Base-by-base conservation (phyloP, 371 early-diverging fungal species). In the Syncephalastrum contaminatum region DNA sequence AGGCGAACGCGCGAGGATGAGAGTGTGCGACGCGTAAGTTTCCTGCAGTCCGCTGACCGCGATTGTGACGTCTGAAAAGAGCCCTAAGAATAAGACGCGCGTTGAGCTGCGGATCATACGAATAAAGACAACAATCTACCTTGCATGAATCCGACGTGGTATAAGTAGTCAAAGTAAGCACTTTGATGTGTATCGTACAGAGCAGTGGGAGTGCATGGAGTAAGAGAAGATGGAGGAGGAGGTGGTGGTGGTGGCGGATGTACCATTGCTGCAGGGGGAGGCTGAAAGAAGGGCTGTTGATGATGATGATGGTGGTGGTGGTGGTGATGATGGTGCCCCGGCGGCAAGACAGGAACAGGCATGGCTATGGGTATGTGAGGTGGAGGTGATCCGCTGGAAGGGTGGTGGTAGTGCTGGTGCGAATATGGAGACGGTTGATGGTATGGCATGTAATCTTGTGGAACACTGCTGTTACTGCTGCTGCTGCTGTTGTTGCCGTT, bases 1-100 rank as follows among this genome's bases (percentile, higher is more conserved):
- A 18, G 76, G 70, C 16, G 76, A 75, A 40, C 72, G 68, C 10
- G 66, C 63, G 3, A 75, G 60, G 16, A 72, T 60, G n/a, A 58
- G 56, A 1, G 60, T 60, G 43, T 66, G 70, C 13, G 72, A 50
- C 5, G 72, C 59, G 48, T 56, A 75, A 0, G 58, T 43, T 42
- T 75, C 72, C 24, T 65, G 64, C 12, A 75, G 21, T 2, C 66
- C 46, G 18, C 68, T 65, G n/a, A 75, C 63, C 36, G 61, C 60
- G 15, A 75, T 60, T 12, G 60, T 63, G 27, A 75, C 66, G 41
- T 72, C 72, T 8, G 76, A 64, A 41, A 66, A 74, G 14, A 58
- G 60, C 12, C 72, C 74, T 73, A 39, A 3, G 48, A 42, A 30
- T 16, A 15, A 22, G 2, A 20, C 10, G 25, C 10, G 25, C 18